phyloP scores from a whole-genome alignment of 1,284 basidiomycete genomes.

The Tilletia indica region DNA sequence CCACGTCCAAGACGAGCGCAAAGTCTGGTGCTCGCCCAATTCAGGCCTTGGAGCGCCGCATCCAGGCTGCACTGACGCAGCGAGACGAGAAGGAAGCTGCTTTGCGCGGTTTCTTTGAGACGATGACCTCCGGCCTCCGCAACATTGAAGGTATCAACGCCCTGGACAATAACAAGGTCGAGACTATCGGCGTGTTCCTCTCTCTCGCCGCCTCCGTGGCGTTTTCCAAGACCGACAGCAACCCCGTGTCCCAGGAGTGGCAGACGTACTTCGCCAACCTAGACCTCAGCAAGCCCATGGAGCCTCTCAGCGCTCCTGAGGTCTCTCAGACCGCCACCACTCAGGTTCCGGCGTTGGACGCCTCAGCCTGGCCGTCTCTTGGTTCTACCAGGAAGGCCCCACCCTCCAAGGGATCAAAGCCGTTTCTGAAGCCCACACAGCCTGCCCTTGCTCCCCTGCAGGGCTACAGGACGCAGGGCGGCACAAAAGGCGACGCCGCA shows the following conservation, averaged over 20 bases:
- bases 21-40: background rate
- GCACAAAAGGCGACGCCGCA: constrained; percentile 5
- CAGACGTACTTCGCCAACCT: background rate
- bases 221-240: background rate
- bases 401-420: no score
- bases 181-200: background rate
- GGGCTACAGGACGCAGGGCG: background rate
- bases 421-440: background rate
- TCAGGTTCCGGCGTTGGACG: background rate
- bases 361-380: background rate
- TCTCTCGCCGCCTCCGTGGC: background rate
- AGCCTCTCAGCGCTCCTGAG: background rate
- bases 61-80: background rate
- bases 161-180: background rate
- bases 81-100: background rate
- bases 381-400: background rate
- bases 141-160: background rate
- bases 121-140: background rate
- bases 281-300: background rate
- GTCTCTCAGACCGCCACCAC: background rate
- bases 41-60: background rate
- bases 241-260: background rate
- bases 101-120: background rate
- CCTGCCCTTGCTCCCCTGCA: background rate
- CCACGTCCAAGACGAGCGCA: background rate